Evolutionary conservation across 2,329 filamentous ascomycete species (phyloP).

Genomic region (Xylaria sp.): DNA sequence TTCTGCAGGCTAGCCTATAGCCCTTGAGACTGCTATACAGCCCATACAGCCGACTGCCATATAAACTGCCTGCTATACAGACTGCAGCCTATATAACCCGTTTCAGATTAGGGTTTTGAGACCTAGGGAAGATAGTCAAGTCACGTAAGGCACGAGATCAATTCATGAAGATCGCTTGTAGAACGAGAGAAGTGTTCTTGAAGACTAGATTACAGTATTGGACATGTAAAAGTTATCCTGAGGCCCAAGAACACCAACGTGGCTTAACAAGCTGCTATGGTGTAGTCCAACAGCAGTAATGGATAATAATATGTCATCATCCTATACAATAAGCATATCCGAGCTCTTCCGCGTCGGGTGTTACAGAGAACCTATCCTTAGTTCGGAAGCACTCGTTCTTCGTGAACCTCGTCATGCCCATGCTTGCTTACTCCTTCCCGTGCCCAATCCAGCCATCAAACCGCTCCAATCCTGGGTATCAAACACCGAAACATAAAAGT

Average conservation of each 20-base stretch:
- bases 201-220: not conserved
- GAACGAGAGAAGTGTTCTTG: not conserved
- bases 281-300: not conserved
- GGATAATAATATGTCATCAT: too few relatives aligned
- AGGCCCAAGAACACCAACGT: not conserved
- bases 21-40: too few relatives aligned
- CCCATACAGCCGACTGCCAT: too few relatives aligned
- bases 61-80: too few relatives aligned
- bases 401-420: constrained; percentile 18
- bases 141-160: too few relatives aligned
- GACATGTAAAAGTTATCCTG: not conserved
- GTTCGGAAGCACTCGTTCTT: constrained; percentile 23
- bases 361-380: constrained; percentile 12
- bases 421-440: constrained; percentile 30
- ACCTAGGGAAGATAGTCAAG: too few relatives aligned
- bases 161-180: too few relatives aligned
- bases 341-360: too few relatives aligned
- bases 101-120: too few relatives aligned
- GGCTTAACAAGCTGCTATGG: not conserved
- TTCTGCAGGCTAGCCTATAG: too few relatives aligned
- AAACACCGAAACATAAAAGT: constrained; percentile 31
- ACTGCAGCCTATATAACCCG: too few relatives aligned
- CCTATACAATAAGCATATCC: too few relatives aligned
- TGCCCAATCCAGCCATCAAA: constrained; percentile 27
- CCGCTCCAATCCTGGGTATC: constrained; percentile 38